Base-by-base conservation (phyloP, 805 yeast genomes). In the Cyberlindnera mississippiensis region DNA sequence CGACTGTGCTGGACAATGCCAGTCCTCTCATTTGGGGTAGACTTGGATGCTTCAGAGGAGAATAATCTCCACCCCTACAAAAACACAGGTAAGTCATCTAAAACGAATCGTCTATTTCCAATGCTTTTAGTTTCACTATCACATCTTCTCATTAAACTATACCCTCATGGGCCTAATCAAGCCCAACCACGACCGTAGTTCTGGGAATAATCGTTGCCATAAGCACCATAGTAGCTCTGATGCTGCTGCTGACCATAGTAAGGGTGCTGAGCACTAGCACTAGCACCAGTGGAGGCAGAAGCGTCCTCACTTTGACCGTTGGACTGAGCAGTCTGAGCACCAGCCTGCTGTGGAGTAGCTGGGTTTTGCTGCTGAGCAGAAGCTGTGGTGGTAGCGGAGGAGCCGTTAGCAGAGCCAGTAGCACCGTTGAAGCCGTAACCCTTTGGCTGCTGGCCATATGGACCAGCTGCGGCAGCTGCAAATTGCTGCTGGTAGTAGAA, bases 231-330 rank as follows among this genome's bases (percentile, higher is more conserved):
- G 58, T 38, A 33, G 39, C 34, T 17, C 30, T 42, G 52, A 28
- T 46, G 51, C 35, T 49, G 60, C 35, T 47, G 57, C 36, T 55
- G 57, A 37, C 51, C 57, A 35, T 55, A 51, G 44, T 44, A 46
- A 13, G 38, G 44, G 40, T 57, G 63, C 37, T 61, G 65, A 35
- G 41, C 48, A 27, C 10, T 26, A 13, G 29, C 40, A 53, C 14
- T 5, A 10, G 14, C 29, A 45, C 44, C n/a, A n/a, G n/a, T 6
- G 20, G 37, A 30, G 33, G 42, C 42, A 32, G 51, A 28, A 42
- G 42, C 44, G 27, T 52, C 55, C 29, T 44, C 49, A 31, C 44
- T 48, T 33, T 41, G 44, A 39, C 45, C 51, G 17, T 39, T 39
- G 22, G 45, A 34, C 37, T 44, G 49, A 42, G 47, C 46, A 16